These are phyloP conservation scores for Oryza nivara DNA, from an alignment of 176 grass and related monocot genomes.

Conservation along the genomic window DNA sequence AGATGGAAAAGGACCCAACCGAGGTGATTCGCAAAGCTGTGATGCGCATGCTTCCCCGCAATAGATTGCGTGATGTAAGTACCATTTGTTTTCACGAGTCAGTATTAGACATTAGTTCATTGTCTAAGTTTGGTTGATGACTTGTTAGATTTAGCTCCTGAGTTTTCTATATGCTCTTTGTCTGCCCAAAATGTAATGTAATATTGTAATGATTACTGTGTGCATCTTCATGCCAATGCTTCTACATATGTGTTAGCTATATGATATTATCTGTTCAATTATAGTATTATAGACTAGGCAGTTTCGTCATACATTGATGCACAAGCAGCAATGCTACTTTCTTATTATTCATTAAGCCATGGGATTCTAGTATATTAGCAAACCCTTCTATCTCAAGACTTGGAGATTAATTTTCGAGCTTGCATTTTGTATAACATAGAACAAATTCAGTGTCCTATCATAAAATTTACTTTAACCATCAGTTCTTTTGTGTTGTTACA, in stretches of 20 bases:
- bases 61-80: constrained; percentile 72
- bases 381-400: neutral
- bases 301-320: neutral
- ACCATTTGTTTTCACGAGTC: neutral
- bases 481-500: neutral
- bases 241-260: neutral
- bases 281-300: neutral
- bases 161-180: neutral
- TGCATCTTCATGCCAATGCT: neutral
- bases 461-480: neutral
- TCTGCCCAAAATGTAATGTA: neutral
- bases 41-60: constrained; percentile 72
- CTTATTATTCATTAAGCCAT: neutral
- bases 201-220: neutral
- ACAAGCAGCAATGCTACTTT: neutral
- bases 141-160: neutral
- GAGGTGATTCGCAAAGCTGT: constrained; percentile 91
- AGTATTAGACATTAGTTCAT: neutral
- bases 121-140: neutral
- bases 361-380: neutral
- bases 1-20: constrained; percentile 77
- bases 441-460: neutral
- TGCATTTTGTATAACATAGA: neutral
- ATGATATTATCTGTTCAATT: neutral
- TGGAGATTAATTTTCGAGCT: neutral